A percentile compares a stretch with the other conserved stretches of the same genome.
Evolutionary conservation across 805 yeast genomes (phyloP).

Genomic region (Saccharomycopsis malanga): DNA sequence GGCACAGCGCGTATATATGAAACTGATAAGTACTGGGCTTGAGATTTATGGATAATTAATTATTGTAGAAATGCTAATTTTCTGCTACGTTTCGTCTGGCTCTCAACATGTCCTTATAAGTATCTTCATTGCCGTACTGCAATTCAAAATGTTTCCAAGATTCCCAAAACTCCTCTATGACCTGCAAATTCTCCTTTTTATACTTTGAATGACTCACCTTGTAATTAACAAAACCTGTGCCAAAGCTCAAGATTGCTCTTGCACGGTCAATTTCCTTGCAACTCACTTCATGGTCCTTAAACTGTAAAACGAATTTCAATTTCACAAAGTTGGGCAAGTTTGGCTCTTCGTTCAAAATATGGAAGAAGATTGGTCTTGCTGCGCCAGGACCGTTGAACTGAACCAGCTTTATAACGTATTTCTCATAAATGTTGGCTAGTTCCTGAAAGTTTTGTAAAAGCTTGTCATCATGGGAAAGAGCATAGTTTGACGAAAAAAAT

Average conservation of each 20-base stretch:
- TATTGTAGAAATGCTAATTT: too few relatives aligned
- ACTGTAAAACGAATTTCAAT: constrained; percentile 41
- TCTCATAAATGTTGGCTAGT: constrained; percentile 9
- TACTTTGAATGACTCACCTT: constrained; percentile 28
- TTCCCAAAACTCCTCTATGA: constrained; percentile 44
- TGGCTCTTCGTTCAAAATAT: constrained; percentile 23
- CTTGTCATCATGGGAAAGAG: background rate
- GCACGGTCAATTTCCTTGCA: constrained; percentile 52
- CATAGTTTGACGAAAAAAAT: background rate
- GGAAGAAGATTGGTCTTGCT: constrained; percentile 10
- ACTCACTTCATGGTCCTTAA: constrained; percentile 49
- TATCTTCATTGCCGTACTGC: constrained; percentile 58
- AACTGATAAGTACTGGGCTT: too few relatives aligned
- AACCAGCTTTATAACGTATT: background rate
- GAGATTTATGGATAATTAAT: too few relatives aligned
- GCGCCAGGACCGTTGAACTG: constrained; percentile 3
- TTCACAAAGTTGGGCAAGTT: constrained; percentile 37
- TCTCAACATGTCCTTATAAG: constrained; percentile 68
- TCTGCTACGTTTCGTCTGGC: too few relatives aligned
- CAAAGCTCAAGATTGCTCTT: constrained; percentile 56
- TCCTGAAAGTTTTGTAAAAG: constrained; percentile 8
- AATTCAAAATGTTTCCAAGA: constrained; percentile 73
- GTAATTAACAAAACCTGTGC: constrained; percentile 23
- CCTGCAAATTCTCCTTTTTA: constrained; percentile 13
- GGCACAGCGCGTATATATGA: too few relatives aligned